Conservation (phyloP, 345 rosid genomes). For the Bretschneidera sinensis region DNA sequence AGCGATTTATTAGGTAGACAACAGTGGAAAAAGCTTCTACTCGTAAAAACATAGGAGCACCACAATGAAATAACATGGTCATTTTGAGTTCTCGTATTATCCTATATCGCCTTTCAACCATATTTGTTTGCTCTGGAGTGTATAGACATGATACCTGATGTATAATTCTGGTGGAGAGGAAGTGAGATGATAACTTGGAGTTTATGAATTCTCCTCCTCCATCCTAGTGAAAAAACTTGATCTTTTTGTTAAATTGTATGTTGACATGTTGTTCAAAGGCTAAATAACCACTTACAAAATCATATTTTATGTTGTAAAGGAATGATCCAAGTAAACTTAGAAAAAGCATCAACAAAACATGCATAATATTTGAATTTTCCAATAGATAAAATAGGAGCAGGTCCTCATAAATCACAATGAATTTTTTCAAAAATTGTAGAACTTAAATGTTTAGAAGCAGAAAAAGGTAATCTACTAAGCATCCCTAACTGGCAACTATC, state of each 20-base stretch:
- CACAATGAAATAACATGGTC: background rate
- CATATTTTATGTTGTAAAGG: background rate
- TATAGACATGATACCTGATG: background rate
- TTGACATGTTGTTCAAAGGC: conserved; percentile 7
- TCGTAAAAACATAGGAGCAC: background rate
- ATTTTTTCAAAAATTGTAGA: no score
- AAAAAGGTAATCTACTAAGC: background rate
- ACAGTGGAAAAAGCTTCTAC: background rate
- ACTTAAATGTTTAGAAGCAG: background rate
- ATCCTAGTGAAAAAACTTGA: conserved; percentile 2
- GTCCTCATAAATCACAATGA: conserved; percentile 1
- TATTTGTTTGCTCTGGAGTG: background rate
- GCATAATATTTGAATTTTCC: background rate
- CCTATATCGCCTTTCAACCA: background rate
- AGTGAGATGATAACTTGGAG: background rate
- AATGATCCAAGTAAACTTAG: conserved; percentile 7
- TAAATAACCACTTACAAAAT: background rate
- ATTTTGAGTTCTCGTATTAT: background rate
- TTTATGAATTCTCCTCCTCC: background rate
- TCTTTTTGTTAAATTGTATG: background rate
- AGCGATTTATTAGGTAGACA: background rate
- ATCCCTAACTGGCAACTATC: no score
- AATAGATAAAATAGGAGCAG: conserved; percentile 8
- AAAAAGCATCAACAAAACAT: no score
- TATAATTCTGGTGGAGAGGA: background rate